Base-by-base conservation (phyloP, 2,329 filamentous ascomycete genomes). In the Dothideomycetes sp. region DNA sequence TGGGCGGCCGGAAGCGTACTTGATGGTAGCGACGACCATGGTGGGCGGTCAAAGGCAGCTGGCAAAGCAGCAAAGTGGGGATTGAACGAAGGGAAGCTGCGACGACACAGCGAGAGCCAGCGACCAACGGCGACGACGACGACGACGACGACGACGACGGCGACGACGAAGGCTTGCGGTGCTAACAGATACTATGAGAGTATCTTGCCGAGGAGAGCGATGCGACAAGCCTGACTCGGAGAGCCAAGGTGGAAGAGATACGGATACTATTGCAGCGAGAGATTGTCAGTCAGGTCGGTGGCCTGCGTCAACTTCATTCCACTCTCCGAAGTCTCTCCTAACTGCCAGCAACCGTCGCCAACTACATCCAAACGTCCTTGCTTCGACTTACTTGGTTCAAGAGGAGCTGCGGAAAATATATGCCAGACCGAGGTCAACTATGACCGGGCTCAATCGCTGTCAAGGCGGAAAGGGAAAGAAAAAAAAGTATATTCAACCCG, bases 21-120 rank as follows among this genome's bases (percentile, higher is more conserved):
- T 57, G 46, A 57, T 57, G 33, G 54, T 57, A 46, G 53, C 54
- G 36, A 55, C 54, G 41, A 55, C 53, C 54, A 57, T 57, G 16
- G 43, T 51, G 48, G n/a, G 8, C 27, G 27, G 15, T 11, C n/a
- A n/a, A 29, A 5, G n/a, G n/a, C 5, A 29, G 27, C 9, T n/a
- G 9, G 27, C 27, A n/a, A 13, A 11, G 35, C 35, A 19, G 18
- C 20, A 28, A 18, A 12, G 13, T 15, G 12, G 6, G 29, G 10
- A 7, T 40, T 13, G 17, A 40, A 33, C 37, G 37, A 40, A 20
- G 22, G 37, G 37, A 18, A 40, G 29, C 29, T 25, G 28, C n/a
- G 10, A 11, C 19, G 5, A 18, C 19, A 38, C 35, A 38, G 35
- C 35, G 27, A 8, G 27, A 10, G 27, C n/a, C n/a, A n/a, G n/a